These are phyloP conservation scores for Takakia lepidozioides DNA, from an alignment of 225 moss, liverwort and hornwort genomes.

Conservation along the genomic window DNA sequence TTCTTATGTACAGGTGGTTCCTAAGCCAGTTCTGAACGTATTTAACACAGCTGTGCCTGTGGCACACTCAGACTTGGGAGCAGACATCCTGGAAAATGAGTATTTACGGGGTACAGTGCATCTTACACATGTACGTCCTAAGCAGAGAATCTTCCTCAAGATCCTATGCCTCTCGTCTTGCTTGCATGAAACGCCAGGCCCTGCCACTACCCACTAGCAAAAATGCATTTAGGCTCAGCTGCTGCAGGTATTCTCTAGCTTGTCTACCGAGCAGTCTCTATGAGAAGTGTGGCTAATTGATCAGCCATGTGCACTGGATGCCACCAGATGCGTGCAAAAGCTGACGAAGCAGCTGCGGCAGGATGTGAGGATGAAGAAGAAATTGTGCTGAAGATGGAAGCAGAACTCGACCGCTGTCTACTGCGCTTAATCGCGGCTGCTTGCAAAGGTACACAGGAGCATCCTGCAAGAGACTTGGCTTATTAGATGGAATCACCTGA, in stretches of 20 bases:
- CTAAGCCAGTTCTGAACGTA: constrained; percentile 74
- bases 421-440: constrained; percentile 82
- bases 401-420: constrained; percentile 83
- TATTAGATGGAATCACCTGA: too few species aligned
- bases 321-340: constrained; percentile 47
- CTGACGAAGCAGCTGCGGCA: constrained; percentile 61
- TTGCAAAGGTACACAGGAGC: constrained; percentile 61
- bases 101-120: constrained; percentile 56
- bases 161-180: too few species aligned
- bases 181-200: too few species aligned
- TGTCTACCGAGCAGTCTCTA: too few species aligned
- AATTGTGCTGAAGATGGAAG: constrained; percentile 63
- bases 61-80: constrained; percentile 84
- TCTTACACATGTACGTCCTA: constrained; percentile 69
- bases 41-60: constrained; percentile 63
- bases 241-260: too few species aligned
- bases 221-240: too few species aligned
- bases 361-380: constrained; percentile 62
- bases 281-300: too few species aligned
- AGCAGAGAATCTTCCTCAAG: too few species aligned
- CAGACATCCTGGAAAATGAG: constrained; percentile 77
- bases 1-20: constrained; percentile 36
- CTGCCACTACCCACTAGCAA: too few species aligned
- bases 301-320: too few species aligned
- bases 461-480: too few species aligned